Percentiles rank a stretch among this genome's conserved stretches.
Evolutionary conservation across 169 alveolate species (phyloP).

Genomic region (Theileria parva): DNA sequence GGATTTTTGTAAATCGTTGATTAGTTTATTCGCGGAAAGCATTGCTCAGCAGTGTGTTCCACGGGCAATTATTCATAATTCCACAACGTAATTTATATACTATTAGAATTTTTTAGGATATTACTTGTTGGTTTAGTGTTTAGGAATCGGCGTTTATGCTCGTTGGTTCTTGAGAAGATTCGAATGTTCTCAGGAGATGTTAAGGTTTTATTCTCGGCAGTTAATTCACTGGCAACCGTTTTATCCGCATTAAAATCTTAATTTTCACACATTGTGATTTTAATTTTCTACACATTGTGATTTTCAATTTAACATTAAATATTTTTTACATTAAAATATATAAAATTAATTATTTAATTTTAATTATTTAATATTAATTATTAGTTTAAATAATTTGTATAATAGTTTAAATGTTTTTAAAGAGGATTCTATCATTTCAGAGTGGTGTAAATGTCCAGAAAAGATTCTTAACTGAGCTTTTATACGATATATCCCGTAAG

Average conservation of each 20-base stretch:
- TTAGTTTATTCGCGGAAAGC: slow-evolving; percentile 18
- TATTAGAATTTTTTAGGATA: slow-evolving; percentile 13
- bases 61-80: slow-evolving; percentile 22
- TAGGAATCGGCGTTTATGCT: neutral
- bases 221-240: neutral
- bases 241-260: too few species aligned
- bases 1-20: slow-evolving; percentile 46
- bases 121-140: slow-evolving; percentile 31
- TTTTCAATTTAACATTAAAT: too few species aligned
- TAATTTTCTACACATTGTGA: too few species aligned
- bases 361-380: too few species aligned
- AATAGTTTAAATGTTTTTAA: too few species aligned
- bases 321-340: too few species aligned
- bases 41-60: slow-evolving; percentile 40
- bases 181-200: slow-evolving; percentile 27
- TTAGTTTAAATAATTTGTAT: too few species aligned
- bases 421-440: too few species aligned
- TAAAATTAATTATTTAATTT: too few species aligned
- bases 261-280: too few species aligned
- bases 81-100: slow-evolving; percentile 16
- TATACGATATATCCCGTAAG: neutral
- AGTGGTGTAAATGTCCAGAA: too few species aligned
- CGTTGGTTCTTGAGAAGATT: slow-evolving; percentile 10
- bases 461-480: too few species aligned
- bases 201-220: neutral